Conservation (phyloP, 345 rosid species). For the Heritiera littoralis region DNA sequence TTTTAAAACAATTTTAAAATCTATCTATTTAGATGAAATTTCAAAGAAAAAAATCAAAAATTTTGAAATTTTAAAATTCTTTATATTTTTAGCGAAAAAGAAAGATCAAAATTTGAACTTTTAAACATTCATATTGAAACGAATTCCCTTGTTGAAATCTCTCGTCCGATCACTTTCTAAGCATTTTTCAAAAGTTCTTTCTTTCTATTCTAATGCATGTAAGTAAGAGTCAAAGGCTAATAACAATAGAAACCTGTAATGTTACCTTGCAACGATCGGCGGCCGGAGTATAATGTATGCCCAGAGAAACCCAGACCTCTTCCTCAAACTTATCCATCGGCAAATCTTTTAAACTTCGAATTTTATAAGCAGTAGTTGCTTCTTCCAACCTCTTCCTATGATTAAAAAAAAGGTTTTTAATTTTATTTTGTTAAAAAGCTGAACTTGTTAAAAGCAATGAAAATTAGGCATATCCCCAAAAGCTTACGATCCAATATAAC, state of each 20-base stretch:
- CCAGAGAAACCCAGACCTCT: constrained; percentile 42
- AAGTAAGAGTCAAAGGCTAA: background rate
- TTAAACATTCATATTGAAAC: no score
- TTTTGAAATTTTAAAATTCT: no score
- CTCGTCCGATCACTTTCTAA: no score
- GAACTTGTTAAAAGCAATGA: background rate
- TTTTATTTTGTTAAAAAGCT: background rate
- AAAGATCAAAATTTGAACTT: no score
- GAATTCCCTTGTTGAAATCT: no score
- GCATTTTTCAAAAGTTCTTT: no score
- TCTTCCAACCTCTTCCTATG: constrained; percentile 41
- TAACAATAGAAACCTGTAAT: background rate
- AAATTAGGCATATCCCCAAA: background rate
- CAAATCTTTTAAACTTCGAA: constrained; percentile 43
- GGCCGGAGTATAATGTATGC: background rate
- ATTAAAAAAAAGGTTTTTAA: background rate
- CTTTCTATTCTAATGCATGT: no score
- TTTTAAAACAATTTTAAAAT: no score
- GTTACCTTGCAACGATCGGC: constrained; percentile 36
- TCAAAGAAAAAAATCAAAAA: no score
- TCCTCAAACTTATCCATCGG: constrained; percentile 52
- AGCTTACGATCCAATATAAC: constrained; percentile 55
- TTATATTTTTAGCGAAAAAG: no score
- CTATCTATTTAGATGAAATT: no score
- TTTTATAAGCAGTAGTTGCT: constrained; percentile 37